Base-by-base conservation (phyloP, 2,329 filamentous ascomycete species). In the Alternaria angustiovoidea region DNA sequence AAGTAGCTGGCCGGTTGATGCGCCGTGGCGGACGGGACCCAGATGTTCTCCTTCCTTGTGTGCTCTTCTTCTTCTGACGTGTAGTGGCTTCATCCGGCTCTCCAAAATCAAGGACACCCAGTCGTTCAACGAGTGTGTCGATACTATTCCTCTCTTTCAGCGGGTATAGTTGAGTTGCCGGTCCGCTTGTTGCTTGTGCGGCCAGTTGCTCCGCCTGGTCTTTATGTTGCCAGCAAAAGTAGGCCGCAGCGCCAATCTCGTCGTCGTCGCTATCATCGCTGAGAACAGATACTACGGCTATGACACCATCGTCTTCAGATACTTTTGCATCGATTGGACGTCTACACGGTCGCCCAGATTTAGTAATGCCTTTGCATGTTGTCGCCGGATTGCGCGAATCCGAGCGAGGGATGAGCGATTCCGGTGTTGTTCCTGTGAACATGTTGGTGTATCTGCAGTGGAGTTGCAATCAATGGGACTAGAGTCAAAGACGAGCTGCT, bases 171-270 rank as follows among this genome's bases (percentile, higher is more conserved):
- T 81, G 76, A 28, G 80, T 80, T 42, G 72, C 72, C 30, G 73
- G 70, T 16, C 69, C 67, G 5, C 62, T 57, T 7, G 61, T 59
- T n/a, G 60, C 59, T 24, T 57, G 57, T 14, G 65, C 59, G 74
- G 57, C 70, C 14, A 81, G 58, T 12, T 69, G 74, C 54, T 81
- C 75, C 3, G 92, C 92, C 78, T 99, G 95, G 58, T 95, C 92
- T 75, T 92, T 94, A 81, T 99, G 95, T 77, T 97, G 93, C 91
- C 92, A 97, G 83, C 94, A 98, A 80, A 93, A 97, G 51, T 89
- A 86, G n/a, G 80, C 83, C 5, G 79, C 78, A 59, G 89, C 87
- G 34, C 80, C 83, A 62, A 88, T 85, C 48, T 87, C 84, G 57
- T 82, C 80, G 2, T 86, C 84, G 61, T 88, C 84, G 51, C 70